Conservation (phyloP, 345 rosid genomes). For the Boechera stricta region DNA sequence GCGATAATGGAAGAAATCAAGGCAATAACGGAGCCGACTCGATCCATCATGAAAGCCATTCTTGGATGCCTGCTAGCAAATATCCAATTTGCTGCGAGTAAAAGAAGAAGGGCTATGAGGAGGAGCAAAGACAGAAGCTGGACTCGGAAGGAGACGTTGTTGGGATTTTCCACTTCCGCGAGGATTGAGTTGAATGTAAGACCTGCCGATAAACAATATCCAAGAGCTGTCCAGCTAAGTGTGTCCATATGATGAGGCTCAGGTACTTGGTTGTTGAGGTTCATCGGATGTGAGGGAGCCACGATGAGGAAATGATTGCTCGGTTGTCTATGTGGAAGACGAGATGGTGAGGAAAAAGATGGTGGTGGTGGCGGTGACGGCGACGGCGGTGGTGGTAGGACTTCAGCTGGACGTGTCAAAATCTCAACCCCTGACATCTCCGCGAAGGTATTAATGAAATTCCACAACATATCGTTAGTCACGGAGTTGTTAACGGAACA, state of each 20-base stretch:
- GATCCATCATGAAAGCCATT: background rate
- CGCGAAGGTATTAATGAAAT: too few relatives aligned
- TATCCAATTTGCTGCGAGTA: background rate
- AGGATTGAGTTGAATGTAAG: background rate
- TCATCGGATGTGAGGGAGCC: background rate
- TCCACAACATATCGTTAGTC: too few relatives aligned
- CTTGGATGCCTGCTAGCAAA: background rate
- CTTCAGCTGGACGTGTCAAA: too few relatives aligned
- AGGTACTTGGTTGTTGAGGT: background rate
- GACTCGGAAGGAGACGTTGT: background rate
- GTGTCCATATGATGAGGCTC: background rate
- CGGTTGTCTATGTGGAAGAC: background rate
- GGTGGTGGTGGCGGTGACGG: background rate
- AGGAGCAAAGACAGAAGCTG: constrained; percentile 8
- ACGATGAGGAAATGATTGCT: background rate
- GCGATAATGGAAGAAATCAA: background rate
- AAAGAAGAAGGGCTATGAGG: background rate
- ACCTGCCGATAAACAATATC: background rate
- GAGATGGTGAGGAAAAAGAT: background rate
- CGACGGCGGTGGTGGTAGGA: too few relatives aligned
- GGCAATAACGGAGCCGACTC: background rate
- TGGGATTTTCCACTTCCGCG: background rate
- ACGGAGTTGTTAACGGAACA: too few relatives aligned
- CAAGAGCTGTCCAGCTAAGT: constrained; percentile 3
- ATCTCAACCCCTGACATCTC: too few relatives aligned